Evolutionary conservation across 257 asterid species (phyloP), one percentile per base, ranked within the genome.

Genomic region (Ilex aquifolium): DNA sequence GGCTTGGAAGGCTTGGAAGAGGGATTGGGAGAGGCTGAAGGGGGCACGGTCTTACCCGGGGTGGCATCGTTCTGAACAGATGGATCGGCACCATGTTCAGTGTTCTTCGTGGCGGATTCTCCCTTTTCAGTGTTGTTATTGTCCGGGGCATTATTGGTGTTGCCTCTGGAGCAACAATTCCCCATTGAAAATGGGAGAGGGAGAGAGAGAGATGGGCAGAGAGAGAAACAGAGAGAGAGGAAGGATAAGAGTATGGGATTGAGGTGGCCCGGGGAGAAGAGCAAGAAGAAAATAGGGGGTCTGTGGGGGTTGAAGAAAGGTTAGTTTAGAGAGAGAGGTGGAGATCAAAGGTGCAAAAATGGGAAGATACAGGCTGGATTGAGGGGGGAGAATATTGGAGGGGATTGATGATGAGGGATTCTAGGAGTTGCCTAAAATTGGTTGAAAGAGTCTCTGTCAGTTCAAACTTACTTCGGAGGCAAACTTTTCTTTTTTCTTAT

Each of bases 81-180:
- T 53, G 30, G 11, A 67, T 17, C 11, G 64, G 51, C 7, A 55
- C 46, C 5, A 49, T 60, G 46, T 42, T 31, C 54, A 53, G 32
- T 12, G 4, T 32, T 50, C 15, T 65, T 42, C 1, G 67, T 21
- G 0, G 3, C 70, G 56, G 67, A 48, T 51, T 70, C 69, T 10
- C 70, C 63, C 21, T 46, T 48, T 57, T 14, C 66, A 0, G 57
- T 53, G 27, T 48, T 56, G 56, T 52, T 49, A 9, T 56, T 49
- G 13, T 32, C 70, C 2, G 80, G 68, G 59, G 67, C 68, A 4
- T 87, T 85, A 29, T 70, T 72, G 30, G 71, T 44, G 17, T 31
- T 16, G 72, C 79, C 65, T 69, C 72, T 68, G 75, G 93, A 81
- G 72, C 88, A 87, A 69, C 90, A 87, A 70, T 65, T 79, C 63